Percentiles rank a stretch among this genome's conserved stretches.
phyloP scores from a whole-genome alignment of 176 grass and related monocot species.

The Triticum aestivum region DNA sequence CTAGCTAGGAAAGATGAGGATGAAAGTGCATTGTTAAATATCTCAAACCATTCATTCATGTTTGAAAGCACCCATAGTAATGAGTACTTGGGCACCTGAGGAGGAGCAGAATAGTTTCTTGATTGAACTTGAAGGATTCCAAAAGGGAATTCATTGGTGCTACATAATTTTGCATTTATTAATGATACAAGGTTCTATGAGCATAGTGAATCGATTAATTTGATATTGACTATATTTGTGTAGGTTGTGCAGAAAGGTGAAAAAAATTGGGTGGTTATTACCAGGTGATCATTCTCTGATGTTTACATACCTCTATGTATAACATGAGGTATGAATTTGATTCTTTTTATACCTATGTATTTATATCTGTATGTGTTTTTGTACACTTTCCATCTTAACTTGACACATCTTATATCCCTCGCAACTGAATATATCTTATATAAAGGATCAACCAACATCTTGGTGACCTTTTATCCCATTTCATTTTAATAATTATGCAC shows the following conservation, averaged over 20 bases:
- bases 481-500: background rate
- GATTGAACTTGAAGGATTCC: conserved; percentile 69
- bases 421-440: too few species aligned
- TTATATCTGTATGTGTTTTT: background rate
- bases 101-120: conserved; percentile 79
- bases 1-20: background rate
- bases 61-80: conserved; percentile 55
- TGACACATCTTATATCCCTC: too few species aligned
- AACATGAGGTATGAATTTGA: background rate
- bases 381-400: background rate
- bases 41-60: conserved; percentile 32
- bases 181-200: background rate
- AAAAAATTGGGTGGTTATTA: conserved; percentile 83
- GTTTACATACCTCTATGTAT: background rate
- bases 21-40: too few species aligned
- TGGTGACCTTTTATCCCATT: background rate
- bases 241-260: conserved; percentile 76
- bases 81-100: conserved; percentile 63
- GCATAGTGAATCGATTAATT: background rate
- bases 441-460: background rate
- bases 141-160: conserved; percentile 24
- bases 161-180: too few species aligned
- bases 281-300: conserved; percentile 42
- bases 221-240: background rate
- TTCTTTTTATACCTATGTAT: background rate